Evolutionary conservation across 441 rosid genomes (phyloP), one percentile per base, ranked within the genome.

Genomic region (Metrosideros polymorpha): DNA sequence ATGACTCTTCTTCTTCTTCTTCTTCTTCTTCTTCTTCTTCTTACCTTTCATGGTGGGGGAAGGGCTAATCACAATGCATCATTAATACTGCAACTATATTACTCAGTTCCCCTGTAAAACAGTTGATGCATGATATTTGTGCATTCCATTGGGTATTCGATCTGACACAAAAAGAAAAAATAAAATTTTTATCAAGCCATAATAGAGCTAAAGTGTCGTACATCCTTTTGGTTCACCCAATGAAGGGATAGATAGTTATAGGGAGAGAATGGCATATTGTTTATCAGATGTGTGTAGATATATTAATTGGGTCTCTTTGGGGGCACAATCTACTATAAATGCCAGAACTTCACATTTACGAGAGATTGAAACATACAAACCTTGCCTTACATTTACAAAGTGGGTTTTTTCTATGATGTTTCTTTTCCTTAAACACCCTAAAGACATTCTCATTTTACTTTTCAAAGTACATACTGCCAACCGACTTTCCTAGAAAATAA

Each of bases 291-390:
- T 59, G 22, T 0, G 35, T 6, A 0, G 3, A 0, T 29, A 4
- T 6, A 1, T 15, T n/a, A n/a, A 0, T 13, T 14, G 35, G 22
- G 39, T 59, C 22, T 59, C 22, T 7, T 2, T 59, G 0, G 71
- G 35, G 39, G 24, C 22, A 7, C 39, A 17, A 30, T 61, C 3
- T 1, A 0, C 39, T 18, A 6, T 2, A 57, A 56, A 14, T 57
- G 9, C 35, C 2, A 2, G 15, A 9, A 57, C 5, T 57, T 61
- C 0, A 6, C 5, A 15, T 61, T 15, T 2, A 30, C 3, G 0
- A 29, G 22, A 61, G 2, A 0, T 30, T 0, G 0, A 61, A 7
- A n/a, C n/a, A n/a, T n/a, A 61, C 39, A 7, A 61, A 1, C 75
- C 75, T 30, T 61, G n/a, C 12, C 42, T 61, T 61, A 2, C 3